phyloP scores from a whole-genome alignment of 164 flowering plant species.

The Stephania cephalantha region DNA sequence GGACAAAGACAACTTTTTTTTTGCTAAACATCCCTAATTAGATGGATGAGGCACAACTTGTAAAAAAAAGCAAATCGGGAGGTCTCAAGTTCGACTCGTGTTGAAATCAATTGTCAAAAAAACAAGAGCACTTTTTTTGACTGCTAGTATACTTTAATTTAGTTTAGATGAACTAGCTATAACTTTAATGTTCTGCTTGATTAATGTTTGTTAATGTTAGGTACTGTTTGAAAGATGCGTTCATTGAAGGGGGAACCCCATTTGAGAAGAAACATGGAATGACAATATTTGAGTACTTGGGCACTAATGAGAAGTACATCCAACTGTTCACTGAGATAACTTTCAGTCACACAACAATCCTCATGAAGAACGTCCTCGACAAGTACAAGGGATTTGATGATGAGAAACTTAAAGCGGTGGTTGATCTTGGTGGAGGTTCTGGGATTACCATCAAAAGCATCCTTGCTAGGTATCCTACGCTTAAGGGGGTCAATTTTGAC shows the following conservation, averaged over 20 bases:
- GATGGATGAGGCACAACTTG: no score
- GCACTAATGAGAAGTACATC: slow-evolving; percentile 20
- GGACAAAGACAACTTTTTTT: no score
- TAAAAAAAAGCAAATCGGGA: no score
- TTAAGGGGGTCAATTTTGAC: slow-evolving; percentile 27
- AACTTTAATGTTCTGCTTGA: no score
- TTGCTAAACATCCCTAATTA: no score
- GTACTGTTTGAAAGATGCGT: slow-evolving; percentile 75
- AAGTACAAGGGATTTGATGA: slow-evolving; percentile 29
- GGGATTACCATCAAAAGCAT: slow-evolving; percentile 21
- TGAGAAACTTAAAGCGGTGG: slow-evolving; percentile 12
- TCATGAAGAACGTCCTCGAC: slow-evolving; percentile 21
- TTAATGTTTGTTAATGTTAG: slow-evolving; percentile 15
- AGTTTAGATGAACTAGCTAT: background rate
- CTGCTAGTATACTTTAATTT: background rate
- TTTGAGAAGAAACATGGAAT: slow-evolving; percentile 72
- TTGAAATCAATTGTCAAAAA: no score
- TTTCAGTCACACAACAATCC: slow-evolving; percentile 17
- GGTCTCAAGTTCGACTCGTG: no score
- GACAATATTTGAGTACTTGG: slow-evolving; percentile 23
- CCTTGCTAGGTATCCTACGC: slow-evolving; percentile 16
- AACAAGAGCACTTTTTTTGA: background rate
- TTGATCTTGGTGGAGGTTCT: slow-evolving; percentile 29
- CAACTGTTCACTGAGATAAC: slow-evolving; percentile 24
- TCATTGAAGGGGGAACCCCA: slow-evolving; percentile 74